These are phyloP conservation scores for Fusarium udum DNA, from an alignment of 2,329 filamentous ascomycete species.

Conservation along the genomic window DNA sequence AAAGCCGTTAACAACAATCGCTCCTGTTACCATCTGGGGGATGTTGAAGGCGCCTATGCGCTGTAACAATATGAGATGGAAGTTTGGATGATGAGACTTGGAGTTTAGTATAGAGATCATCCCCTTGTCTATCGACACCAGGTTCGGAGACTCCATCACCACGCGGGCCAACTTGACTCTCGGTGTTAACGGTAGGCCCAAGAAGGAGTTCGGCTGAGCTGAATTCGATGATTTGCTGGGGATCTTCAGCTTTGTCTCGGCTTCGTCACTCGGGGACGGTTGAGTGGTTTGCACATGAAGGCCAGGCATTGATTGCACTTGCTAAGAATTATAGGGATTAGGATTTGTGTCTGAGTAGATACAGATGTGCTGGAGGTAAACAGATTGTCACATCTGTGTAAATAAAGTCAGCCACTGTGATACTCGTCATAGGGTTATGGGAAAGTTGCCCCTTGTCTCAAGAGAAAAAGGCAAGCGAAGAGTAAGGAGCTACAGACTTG, in stretches of 20 bases:
- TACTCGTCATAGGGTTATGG: accelerated
- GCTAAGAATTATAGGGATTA: accelerated
- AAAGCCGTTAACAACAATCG: not conserved
- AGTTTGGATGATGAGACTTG: accelerated
- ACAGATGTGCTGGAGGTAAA: accelerated
- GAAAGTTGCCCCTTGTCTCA: not conserved
- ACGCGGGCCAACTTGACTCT: not conserved
- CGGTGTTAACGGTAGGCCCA: too few species aligned
- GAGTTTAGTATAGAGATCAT: accelerated
- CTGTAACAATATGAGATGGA: accelerated
- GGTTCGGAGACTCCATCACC: not conserved
- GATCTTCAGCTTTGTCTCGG: not conserved
- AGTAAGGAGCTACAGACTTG: not conserved
- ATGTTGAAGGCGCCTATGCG: accelerated
- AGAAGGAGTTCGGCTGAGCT: accelerated
- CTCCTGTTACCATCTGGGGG: not conserved
- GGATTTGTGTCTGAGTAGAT: too few species aligned
- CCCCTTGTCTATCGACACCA: accelerated
- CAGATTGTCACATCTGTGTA: too few species aligned
- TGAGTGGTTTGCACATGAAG: not conserved
- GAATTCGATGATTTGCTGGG: not conserved
- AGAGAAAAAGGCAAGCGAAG: too few species aligned
- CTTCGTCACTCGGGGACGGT: not conserved
- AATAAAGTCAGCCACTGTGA: too few species aligned
- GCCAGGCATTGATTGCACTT: too few species aligned